These are phyloP conservation scores for Bretschneidera sinensis DNA, from an alignment of 345 rosid species.

Conservation along the genomic window DNA sequence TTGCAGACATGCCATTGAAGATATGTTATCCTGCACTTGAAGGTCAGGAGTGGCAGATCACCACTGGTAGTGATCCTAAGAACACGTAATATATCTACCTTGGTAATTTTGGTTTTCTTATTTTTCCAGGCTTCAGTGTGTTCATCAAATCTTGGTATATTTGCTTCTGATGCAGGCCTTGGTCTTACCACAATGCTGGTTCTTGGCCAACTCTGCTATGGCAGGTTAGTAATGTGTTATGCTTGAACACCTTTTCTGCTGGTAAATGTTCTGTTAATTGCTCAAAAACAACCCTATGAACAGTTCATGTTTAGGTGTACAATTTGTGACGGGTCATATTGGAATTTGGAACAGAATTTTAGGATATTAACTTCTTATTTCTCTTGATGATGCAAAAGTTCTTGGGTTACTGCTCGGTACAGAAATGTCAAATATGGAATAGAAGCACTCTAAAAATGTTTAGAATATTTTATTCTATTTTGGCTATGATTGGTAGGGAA, in stretches of 20 bases:
- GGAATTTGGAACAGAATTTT: too few relatives aligned
- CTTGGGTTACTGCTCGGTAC: too few relatives aligned
- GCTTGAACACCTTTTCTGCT: background rate
- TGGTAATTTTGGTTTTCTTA: constrained; percentile 1
- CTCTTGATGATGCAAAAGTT: too few relatives aligned
- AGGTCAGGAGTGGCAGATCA: constrained; percentile 80
- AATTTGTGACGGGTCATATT: too few relatives aligned
- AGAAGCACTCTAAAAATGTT: too few relatives aligned
- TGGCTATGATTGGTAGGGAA: too few relatives aligned
- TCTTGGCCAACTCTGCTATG: constrained; percentile 98
- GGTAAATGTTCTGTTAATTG: background rate
- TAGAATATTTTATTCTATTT: too few relatives aligned
- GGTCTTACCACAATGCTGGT: constrained; percentile 96
- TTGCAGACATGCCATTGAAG: constrained; percentile 88
- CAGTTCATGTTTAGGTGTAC: too few relatives aligned
- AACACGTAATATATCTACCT: constrained; percentile 57
- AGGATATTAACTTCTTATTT: too few relatives aligned
- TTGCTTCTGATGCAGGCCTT: constrained; percentile 52
- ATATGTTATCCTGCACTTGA: constrained; percentile 87
- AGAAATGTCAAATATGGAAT: too few relatives aligned
- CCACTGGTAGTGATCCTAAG: constrained; percentile 91
- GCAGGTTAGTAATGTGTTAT: constrained; percentile 50
- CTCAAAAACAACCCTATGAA: too few relatives aligned
- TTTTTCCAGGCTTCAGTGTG: background rate
- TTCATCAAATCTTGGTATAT: background rate